Base-by-base conservation (phyloP, 2,329 filamentous ascomycete species). In the Botrytis paeoniae region DNA sequence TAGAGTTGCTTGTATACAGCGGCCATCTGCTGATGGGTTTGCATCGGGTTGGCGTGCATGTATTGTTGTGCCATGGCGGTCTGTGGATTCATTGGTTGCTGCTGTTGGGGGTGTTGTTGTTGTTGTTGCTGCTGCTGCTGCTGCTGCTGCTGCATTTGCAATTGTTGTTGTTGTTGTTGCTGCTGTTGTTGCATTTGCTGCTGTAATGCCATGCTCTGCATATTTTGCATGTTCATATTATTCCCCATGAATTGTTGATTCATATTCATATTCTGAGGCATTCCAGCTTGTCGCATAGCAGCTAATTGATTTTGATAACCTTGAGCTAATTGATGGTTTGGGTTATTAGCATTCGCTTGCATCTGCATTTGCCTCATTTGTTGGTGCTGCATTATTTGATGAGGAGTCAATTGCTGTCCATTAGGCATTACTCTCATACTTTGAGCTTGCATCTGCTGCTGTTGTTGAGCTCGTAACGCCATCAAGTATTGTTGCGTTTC, bases 401-500 rank as follows among this genome's bases (percentile, higher is more conserved):
- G 71, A 32, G 51, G 64, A 22, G 65, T 69, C 65, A 73, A 57
- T 51, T 37, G 71, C 54, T 70, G 71, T 57, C 71, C 71, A 20
- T 73, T 69, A 14, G 41, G 71, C 35, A 70, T 63, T 41, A 37
- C 29, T 60, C 51, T 51, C 62, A 72, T 68, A 54, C 10, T 60
- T 60, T 72, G 70, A 59, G 48, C 70, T 32, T 73, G 64, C 12
- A 70, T 65, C 22, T 69, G 71, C 41, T 69, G 71, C 54, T 73
- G 68, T 20, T 76, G 75, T 51, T 78, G 77, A 59, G 75, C 75
- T n/a, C 74, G 74, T 74, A 78, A 75, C 74, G 76, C 75, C 60
- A 78, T 75, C 48, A 77, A 73, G 69, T 77, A 75, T 62, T 77
- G 76, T 35, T 75, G 74, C 75, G 76, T 79, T 70, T 76, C 74